Percentiles rank a stretch among this genome's conserved stretches.
These are phyloP conservation scores for Coccomyxa sp. DNA, from an alignment of 139 green algal species.

Conservation along the genomic window DNA sequence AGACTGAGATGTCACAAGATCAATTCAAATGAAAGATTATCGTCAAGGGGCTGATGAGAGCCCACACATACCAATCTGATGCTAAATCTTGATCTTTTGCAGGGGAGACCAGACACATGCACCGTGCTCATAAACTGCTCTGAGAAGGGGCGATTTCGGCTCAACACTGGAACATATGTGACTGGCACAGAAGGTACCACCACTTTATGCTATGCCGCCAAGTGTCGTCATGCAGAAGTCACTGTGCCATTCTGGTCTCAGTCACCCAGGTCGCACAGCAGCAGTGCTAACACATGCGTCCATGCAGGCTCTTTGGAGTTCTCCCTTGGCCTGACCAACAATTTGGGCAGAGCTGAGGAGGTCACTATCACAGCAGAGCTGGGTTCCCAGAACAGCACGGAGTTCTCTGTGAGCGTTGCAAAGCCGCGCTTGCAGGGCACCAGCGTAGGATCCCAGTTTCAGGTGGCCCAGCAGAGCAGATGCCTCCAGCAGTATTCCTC, in stretches of 20 bases:
- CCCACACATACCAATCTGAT: background rate
- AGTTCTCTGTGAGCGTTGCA: constrained; percentile 29
- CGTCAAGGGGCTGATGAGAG: background rate
- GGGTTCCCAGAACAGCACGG: constrained; percentile 46
- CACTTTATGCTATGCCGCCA: background rate
- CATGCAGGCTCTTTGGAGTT: constrained; percentile 53
- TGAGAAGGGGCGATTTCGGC: constrained; percentile 47
- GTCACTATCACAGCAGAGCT: constrained; percentile 37
- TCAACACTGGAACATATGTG: constrained; percentile 62
- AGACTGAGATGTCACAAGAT: too few species aligned
- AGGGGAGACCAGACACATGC: constrained; percentile 24
- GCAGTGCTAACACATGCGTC: background rate
- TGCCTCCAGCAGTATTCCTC: constrained; percentile 35
- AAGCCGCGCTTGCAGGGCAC: constrained; percentile 34
- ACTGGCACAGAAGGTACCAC: constrained; percentile 37
- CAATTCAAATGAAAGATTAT: too few species aligned
- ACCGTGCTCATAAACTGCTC: constrained; percentile 44
- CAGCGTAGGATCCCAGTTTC: constrained; percentile 19
- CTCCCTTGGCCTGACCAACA: constrained; percentile 43
- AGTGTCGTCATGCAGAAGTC: background rate
- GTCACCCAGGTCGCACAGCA: background rate
- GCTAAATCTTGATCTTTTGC: background rate
- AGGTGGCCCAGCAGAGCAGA: constrained; percentile 31
- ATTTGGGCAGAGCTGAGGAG: constrained; percentile 47
- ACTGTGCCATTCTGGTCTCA: background rate